phyloP scores from a whole-genome alignment of 2,329 filamentous ascomycete genomes.

The Setomelanomma holmii region DNA sequence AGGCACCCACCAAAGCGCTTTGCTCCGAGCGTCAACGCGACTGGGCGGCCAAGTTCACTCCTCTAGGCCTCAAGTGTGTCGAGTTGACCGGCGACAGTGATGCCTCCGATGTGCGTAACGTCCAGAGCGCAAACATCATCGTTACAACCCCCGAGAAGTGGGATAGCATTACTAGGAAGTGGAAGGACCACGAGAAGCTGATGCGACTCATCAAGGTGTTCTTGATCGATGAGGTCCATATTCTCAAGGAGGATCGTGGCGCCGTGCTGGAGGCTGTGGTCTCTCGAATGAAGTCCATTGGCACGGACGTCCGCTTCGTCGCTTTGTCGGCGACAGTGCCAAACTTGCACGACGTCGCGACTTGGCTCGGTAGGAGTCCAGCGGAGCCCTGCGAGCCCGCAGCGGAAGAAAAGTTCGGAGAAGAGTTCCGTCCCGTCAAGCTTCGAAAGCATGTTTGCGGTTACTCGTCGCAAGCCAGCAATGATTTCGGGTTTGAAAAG shows the following conservation, averaged over 20 bases:
- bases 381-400: slow-evolving; percentile 69
- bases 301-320: slow-evolving; percentile 77
- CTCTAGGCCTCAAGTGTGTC: slow-evolving; percentile 71
- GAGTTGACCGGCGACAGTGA: slow-evolving; percentile 86
- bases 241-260: slow-evolving; percentile 79
- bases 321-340: slow-evolving; percentile 85
- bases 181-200: slow-evolving; percentile 79
- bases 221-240: slow-evolving; percentile 87
- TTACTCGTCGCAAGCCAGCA: slow-evolving; percentile 63
- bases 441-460: slow-evolving; percentile 80
- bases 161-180: slow-evolving; percentile 88
- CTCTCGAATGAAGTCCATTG: slow-evolving; percentile 84
- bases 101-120: slow-evolving; percentile 67
- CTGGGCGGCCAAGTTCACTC: slow-evolving; percentile 77
- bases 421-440: slow-evolving; percentile 80
- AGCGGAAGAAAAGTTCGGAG: slow-evolving; percentile 72
- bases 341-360: slow-evolving; percentile 80
- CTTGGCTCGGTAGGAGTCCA: slow-evolving; percentile 75
- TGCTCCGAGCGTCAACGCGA: slow-evolving; percentile 79
- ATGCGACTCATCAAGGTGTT: slow-evolving; percentile 80
- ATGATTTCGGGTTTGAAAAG: slow-evolving; percentile 81
- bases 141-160: slow-evolving; percentile 90
- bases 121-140: slow-evolving; percentile 80
- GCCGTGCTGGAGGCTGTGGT: slow-evolving; percentile 84
- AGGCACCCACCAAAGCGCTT: slow-evolving; percentile 83